Base-by-base conservation (phyloP, 768 basidiomycete genomes). In the Auriscalpium microsporum region DNA sequence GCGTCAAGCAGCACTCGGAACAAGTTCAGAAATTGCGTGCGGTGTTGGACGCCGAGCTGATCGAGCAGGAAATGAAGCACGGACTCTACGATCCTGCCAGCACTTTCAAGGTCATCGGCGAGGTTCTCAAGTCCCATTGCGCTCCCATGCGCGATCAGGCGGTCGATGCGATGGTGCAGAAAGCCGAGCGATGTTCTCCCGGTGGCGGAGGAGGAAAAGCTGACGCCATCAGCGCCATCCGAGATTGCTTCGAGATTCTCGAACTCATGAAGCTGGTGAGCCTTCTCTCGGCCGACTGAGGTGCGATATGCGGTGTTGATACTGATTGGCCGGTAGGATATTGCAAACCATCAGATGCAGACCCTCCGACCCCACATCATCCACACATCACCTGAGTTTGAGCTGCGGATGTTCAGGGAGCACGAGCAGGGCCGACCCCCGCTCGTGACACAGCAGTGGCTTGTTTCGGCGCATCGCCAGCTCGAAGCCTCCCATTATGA, bases 331-430 rank as follows among this genome's bases (percentile, higher is more conserved):
- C 7, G n/a, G 44, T 64, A 95, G 93, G 94, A 96, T 69, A 94
- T 96, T 58, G 94, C 94, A 28, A 96, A 96, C 68, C 94, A 95
- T 71, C 94, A 95, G 71, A 80, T 96, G 35, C 87, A 92, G 65
- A 86, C 89, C 35, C 77, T 94, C n/a, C 85, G 93, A 50, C 90
- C 92, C n/a, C 91, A 86, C 73, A 80, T 96, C 55, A 78, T 90
- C 62, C 81, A 84, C 56, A 83, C 84, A 40, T 84, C 93, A 1
- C 82, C 85, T 19, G 81, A 83, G 42, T 90, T 88, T 64, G 92
- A 95, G 67, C 76, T 86, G 59, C 80, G 82, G 65, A 82, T 83
- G 28, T 89, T 94, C 73, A 81, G 83, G 68, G 75, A 78, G 62
- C 75, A 78, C 57, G 78, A 67, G 71, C 59, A 62, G 50, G 60